Evolutionary conservation across 2,329 filamentous ascomycete genomes (phyloP), one percentile per base, ranked within the genome.

Genomic region (Sporothrix brunneoviolacea): DNA sequence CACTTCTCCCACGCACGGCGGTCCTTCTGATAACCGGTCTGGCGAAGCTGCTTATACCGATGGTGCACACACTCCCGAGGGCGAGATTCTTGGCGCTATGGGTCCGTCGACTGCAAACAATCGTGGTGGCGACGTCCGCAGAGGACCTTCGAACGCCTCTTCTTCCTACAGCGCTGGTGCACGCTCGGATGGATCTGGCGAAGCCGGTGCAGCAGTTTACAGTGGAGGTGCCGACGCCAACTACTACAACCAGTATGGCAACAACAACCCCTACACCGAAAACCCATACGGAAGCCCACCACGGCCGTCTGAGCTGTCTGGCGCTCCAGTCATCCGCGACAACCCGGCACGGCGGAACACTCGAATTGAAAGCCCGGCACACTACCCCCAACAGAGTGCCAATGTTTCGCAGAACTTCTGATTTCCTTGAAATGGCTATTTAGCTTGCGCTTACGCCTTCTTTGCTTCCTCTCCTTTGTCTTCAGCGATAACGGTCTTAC

Each of bases 381-480:
- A 93, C 55, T 94, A 88, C 62, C 91, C 91, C 10, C 88, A 94
- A 64, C 90, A 95, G 72, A 95, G 88, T 61, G 88, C 88, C 35
- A 93, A 93, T 53, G 96, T 98, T 61, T 88, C 93, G 28, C 93
- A 97, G 70, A 98, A 98, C 68, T 98, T 98, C n/a, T 48, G 27
- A n/a, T 15, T 19, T 15, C 28, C 15, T 27, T 18, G 4, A 28
- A 3, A 32, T n/a, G n/a, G n/a, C 8, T 36, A 38, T 43, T 41
- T 28, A 8, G 6, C 15, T 32, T 40, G 4, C 24, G 6, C 24
- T 28, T 10, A 28, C 24, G 24, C 10, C 24, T 4, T 16, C 13
- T 36, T 39, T 39, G 37, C 8, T 18, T 7, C 19, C 37, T 39
- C 8, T 18, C 21, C 21, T 36, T 35, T 35, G 32, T n/a, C 32